phyloP scores from a whole-genome alignment of 352 stramenopile genomes.

The Chrysophaeum taylorii region DNA sequence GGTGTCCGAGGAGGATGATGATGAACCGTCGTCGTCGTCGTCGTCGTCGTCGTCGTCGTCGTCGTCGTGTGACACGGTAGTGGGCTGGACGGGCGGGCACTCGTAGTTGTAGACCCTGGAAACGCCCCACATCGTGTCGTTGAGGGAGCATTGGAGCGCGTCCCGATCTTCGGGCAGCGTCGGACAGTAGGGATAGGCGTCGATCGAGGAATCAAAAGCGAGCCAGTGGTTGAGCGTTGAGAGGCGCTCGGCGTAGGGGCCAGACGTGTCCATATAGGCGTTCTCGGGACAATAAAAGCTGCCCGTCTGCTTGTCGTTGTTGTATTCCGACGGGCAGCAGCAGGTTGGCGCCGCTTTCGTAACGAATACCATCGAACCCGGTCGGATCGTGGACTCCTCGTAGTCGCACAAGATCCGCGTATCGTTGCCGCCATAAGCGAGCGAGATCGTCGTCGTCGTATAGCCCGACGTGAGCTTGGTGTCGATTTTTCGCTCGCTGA shows the following conservation, averaged over 20 bases:
- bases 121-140: not conserved
- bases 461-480: slow-evolving; percentile 31
- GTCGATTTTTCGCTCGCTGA: slow-evolving; percentile 32
- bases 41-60: not conserved
- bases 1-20: not conserved
- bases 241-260: slow-evolving; percentile 12
- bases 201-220: not conserved
- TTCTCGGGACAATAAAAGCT: slow-evolving; percentile 28
- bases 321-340: slow-evolving; percentile 39
- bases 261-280: slow-evolving; percentile 9
- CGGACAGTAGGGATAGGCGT: slow-evolving; percentile 22
- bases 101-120: slow-evolving; percentile 14
- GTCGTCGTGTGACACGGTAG: not conserved
- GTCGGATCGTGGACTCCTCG: slow-evolving; percentile 34
- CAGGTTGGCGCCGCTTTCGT: slow-evolving; percentile 32
- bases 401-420: slow-evolving; percentile 42
- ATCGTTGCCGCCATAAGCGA: slow-evolving; percentile 35
- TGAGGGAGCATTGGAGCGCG: not conserved
- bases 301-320: slow-evolving; percentile 26
- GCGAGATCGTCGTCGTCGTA: slow-evolving; percentile 39
- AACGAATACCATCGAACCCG: slow-evolving; percentile 44
- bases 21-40: not conserved
- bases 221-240: slow-evolving; percentile 1
- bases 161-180: slow-evolving; percentile 7
- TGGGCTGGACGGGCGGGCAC: not conserved